Conservation (phyloP, 441 rosid genomes). For the Corymbia calophylla region DNA sequence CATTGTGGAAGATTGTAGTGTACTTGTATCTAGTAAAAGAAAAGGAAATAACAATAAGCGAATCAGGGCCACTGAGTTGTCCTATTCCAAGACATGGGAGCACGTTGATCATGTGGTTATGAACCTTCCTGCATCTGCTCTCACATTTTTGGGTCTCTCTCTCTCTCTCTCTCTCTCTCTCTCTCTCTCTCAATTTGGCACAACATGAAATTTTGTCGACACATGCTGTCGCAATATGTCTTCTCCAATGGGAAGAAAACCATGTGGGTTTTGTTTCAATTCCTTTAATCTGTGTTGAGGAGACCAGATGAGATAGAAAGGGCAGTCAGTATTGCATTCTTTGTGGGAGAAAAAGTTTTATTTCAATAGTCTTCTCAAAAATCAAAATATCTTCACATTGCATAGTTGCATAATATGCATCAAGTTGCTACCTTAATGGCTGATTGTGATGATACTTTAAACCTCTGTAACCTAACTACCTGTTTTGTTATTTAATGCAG, state of each 20-base stretch:
- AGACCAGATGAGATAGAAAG: background rate
- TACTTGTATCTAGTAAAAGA: slow-evolving; percentile 4
- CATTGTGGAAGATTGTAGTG: slow-evolving; percentile 11
- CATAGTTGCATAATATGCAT: background rate
- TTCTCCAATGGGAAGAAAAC: background rate
- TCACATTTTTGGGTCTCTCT: slow-evolving; percentile 59
- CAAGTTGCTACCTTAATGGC: background rate
- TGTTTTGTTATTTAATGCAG: background rate
- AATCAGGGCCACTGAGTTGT: slow-evolving; percentile 40
- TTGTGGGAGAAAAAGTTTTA: background rate
- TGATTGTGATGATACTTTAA: background rate
- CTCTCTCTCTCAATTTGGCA: background rate
- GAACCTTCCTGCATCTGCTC: slow-evolving; percentile 98
- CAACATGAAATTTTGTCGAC: background rate
- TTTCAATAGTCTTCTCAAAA: background rate
- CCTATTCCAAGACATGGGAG: slow-evolving; percentile 65
- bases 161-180: background rate
- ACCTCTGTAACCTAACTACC: background rate
- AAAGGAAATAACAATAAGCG: slow-evolving; percentile 51
- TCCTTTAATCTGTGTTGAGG: background rate
- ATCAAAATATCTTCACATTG: background rate
- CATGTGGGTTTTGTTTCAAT: background rate
- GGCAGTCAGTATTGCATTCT: background rate
- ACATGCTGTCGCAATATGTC: background rate
- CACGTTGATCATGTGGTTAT: slow-evolving; percentile 86